Evolutionary conservation across 1,284 basidiomycete species (phyloP), one percentile per base, ranked within the genome.

Genomic region (Trichosporon sp.): DNA sequence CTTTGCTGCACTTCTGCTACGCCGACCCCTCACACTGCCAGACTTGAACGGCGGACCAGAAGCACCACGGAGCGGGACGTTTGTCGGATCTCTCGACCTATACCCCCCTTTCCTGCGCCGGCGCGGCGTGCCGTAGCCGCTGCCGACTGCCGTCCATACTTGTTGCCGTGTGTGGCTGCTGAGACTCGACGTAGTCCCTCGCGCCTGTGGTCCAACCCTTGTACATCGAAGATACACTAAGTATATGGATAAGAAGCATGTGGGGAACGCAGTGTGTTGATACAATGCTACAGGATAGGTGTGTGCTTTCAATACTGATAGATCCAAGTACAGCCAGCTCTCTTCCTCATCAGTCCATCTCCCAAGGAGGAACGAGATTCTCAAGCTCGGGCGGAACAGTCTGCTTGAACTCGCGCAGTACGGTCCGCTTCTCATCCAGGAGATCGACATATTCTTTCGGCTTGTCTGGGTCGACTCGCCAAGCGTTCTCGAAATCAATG

Each of bases 341-440:
- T 59, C n/a, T 10, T 44, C 59, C 16, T 36, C 33, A 5, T 36
- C 23, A 11, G 31, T 49, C 11, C 34, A 63, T 52, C 33, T 59
- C 58, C 62, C 62, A 63, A 4, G 62, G 62, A 19, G 62, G 62
- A 19, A 33, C 31, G 29, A 63, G 46, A 33, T 63, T 25, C 14
- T 52, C 27, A 36, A 63, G 36, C 16, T 56, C 32, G 4, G 33
- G 25, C n/a, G 62, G 58, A 3, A 63, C 27, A 33, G 32, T 36
- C 49, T 33, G 46, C 25, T 52, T 58, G 49, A 52, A 63, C 56
- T 63, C 62, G 49, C 58, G 58, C 4, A 56, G 49, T 29, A 63
- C 27, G 16, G 46, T 52, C 36, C 62, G 57, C 27, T 56, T 23
- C 34, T 58, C 58, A 58, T 63, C 62, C 33, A 40, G 27, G 16